Base-by-base conservation (phyloP, 768 basidiomycete genomes). In the Arthromyces matolae region DNA sequence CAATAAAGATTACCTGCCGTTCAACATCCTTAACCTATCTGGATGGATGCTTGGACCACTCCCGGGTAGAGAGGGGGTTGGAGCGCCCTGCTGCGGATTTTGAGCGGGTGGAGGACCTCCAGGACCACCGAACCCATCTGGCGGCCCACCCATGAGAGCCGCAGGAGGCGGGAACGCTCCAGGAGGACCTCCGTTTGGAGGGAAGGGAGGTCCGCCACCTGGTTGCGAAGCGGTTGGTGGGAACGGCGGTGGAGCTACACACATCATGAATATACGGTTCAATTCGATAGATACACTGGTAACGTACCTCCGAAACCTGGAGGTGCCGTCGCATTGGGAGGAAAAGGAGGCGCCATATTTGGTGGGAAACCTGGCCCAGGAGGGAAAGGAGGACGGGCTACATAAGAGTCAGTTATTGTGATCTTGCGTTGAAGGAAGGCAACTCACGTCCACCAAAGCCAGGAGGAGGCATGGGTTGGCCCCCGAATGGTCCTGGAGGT, bases 21-120 rank as follows among this genome's bases (percentile, higher is more conserved):
- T 76, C 83, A 92, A 81, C 89, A 92, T 90, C 49, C 87, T 76
- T 64, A 88, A 57, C 49, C 89, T 78, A 66, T 92, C 89, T 8
- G 89, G 89, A 63, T 92, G 89, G 54, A 92, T 90, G n/a, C 74
- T 80, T 34, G 84, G 82, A 16, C 77, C 76, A 16, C 63, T 63
- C 24, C 68, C 64, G 37, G 64, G 58, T n/a, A 64, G 47, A 20
- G 64, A 59, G 8, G 65, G 62, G 4, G 62, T 48, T 12, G 34
- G 58, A 51, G 59, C 58, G 35, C 53, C 49, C 47, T 59, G 51
- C 13, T 65, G 62, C 4, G 63, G 55, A n/a, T 59, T 62, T 57
- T 63, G 64, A 34, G 70, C 64, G 14, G 70, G 68, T 64, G 52
- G 63, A 65, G 57, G 64, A 60, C 52, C 49, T 28, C 28, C 62